Evolutionary conservation across 768 basidiomycete genomes (phyloP), one percentile per base, ranked within the genome.

Genomic region (Calvatia gigantea): DNA sequence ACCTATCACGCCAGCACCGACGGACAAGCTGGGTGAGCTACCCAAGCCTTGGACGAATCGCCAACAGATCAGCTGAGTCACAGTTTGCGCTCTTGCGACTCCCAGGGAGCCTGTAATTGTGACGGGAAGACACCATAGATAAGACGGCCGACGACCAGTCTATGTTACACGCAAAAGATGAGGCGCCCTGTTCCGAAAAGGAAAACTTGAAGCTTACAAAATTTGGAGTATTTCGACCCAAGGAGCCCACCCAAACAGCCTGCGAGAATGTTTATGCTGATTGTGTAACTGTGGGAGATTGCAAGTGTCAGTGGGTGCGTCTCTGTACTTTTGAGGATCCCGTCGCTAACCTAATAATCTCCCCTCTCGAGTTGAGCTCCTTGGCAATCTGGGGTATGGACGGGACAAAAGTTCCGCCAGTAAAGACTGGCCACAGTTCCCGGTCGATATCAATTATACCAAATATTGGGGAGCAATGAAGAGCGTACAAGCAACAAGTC

Each of bases 381-480:
- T 65, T 67, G 6, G 89, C 82, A 45, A 93, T 83, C 47, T 86
- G 78, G 0, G 89, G 87, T 53, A 92, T 87, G 0, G 83, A 82
- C 0, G 89, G 89, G 0, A 89, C 75, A 65, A 92, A 90, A 0
- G 81, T 81, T 0, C 82, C 84, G 2, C 81, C 71, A 0, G 87
- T 82, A 55, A 92, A 83, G 29, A 86, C 89, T 91, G n/a, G n/a
- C n/a, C n/a, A n/a, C n/a, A n/a, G n/a, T n/a, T n/a, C n/a, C n/a
- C n/a, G n/a, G n/a, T n/a, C n/a, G n/a, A n/a, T n/a, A n/a, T n/a
- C n/a, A n/a, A n/a, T n/a, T n/a, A n/a, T n/a, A n/a, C n/a, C n/a
- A n/a, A n/a, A n/a, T n/a, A n/a, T n/a, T n/a, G n/a, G n/a, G n/a
- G n/a, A n/a, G n/a, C n/a, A n/a, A 37, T 4, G 35, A 37, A 15